phyloP scores from a whole-genome alignment of 805 yeast species.

The Phaffomyces opuntiae region DNA sequence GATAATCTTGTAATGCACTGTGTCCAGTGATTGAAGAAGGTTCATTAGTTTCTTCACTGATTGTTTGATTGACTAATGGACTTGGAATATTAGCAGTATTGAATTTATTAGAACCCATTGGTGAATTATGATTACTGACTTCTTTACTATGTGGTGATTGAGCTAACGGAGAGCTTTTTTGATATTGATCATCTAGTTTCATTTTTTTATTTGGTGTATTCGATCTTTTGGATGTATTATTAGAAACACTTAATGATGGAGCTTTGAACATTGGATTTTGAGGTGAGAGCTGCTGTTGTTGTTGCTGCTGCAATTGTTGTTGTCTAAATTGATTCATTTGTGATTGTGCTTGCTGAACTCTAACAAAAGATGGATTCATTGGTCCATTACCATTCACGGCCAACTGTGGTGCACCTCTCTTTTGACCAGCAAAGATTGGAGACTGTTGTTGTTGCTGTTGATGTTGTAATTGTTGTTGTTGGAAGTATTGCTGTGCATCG shows the following conservation, averaged over 20 bases:
- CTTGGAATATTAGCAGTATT: slow-evolving; percentile 20
- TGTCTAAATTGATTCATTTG: slow-evolving; percentile 46
- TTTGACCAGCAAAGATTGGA: slow-evolving; percentile 21
- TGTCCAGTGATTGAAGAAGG: slow-evolving; percentile 10
- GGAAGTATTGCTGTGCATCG: slow-evolving; percentile 6
- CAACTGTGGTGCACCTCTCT: slow-evolving; percentile 7
- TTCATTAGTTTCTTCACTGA: slow-evolving; percentile 10
- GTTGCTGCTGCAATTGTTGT: slow-evolving; percentile 17
- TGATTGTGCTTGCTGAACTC: slow-evolving; percentile 32
- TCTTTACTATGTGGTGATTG: slow-evolving; percentile 5
- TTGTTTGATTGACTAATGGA: slow-evolving; percentile 14
- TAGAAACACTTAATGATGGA: neutral
- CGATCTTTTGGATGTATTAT: slow-evolving; percentile 3
- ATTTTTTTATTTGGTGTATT: slow-evolving; percentile 17
- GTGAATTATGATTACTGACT: slow-evolving; percentile 5
- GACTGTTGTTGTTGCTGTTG: slow-evolving; percentile 25
- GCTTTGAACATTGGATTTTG: slow-evolving; percentile 15
- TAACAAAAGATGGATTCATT: slow-evolving; percentile 20
- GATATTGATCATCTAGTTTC: slow-evolving; percentile 12
- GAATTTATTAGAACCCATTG: slow-evolving; percentile 6
- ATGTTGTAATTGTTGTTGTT: slow-evolving; percentile 22
- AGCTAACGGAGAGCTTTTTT: slow-evolving; percentile 9
- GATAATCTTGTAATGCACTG: slow-evolving; percentile 70
- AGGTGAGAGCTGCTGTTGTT: neutral
- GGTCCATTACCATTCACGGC: slow-evolving; percentile 6